A percentile compares a stretch with the other conserved stretches of the same genome.
phyloP scores from a whole-genome alignment of 2,329 filamentous ascomycete species.

The Trichophyton equinum region DNA sequence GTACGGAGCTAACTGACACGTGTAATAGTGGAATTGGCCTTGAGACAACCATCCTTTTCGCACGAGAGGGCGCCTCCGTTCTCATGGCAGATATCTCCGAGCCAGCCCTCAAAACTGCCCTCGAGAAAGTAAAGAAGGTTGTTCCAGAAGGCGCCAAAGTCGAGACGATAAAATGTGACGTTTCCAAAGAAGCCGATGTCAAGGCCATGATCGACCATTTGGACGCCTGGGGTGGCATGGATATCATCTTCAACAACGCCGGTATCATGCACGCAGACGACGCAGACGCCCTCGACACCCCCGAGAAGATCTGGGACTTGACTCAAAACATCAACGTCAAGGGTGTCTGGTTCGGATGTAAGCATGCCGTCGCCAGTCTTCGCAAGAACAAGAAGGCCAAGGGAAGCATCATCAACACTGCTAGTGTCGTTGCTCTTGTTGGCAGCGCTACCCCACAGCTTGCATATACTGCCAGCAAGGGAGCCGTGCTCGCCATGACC shows the following conservation, averaged over 20 bases:
- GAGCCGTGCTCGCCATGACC: constrained; percentile 79
- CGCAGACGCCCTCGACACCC: constrained; percentile 67
- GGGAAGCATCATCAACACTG: constrained; percentile 83
- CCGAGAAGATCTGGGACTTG: constrained; percentile 85
- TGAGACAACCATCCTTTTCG: constrained; percentile 81
- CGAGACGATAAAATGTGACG: constrained; percentile 58
- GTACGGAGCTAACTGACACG: background rate
- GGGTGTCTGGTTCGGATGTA: constrained; percentile 93
- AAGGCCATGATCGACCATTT: constrained; percentile 59
- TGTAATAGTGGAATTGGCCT: constrained; percentile 67
- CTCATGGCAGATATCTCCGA: constrained; percentile 76
- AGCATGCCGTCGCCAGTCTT: constrained; percentile 75
- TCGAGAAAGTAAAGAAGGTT: constrained; percentile 61
- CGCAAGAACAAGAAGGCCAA: constrained; percentile 66
- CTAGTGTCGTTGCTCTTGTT: constrained; percentile 75
- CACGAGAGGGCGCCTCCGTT: constrained; percentile 73
- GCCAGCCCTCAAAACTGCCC: constrained; percentile 62
- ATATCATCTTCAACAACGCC: constrained; percentile 95
- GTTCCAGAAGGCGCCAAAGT: constrained; percentile 50
- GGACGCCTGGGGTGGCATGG: constrained; percentile 75
- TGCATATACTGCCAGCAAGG: constrained; percentile 89
- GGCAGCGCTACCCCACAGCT: constrained; percentile 79
- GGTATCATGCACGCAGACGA: constrained; percentile 89
- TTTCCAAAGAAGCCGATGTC: constrained; percentile 73
- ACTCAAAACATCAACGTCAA: constrained; percentile 94